Conservation (phyloP, 148 eudicot genomes). For the Suaeda aralocaspica region DNA sequence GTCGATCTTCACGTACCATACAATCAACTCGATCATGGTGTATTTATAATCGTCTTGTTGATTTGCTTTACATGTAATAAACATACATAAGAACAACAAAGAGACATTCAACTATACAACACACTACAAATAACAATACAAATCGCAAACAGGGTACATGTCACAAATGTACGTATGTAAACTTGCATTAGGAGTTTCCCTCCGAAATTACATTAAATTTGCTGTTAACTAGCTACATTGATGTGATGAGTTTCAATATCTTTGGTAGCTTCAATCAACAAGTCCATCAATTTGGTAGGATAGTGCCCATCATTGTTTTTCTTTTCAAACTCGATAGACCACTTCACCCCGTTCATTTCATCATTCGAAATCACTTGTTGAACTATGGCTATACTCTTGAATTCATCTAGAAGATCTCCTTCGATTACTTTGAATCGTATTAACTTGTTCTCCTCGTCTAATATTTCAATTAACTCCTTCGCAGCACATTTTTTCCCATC, state of each 20-base stretch:
- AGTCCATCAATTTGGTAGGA: slow-evolving; percentile 5
- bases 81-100: no score
- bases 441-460: not conserved
- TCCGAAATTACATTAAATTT: no score
- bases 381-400: not conserved
- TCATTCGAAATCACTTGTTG: not conserved
- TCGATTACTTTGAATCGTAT: slow-evolving; percentile 10
- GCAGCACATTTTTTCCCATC: slow-evolving; percentile 3
- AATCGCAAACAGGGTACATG: no score
- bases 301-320: not conserved
- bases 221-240: not conserved
- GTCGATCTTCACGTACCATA: no score
- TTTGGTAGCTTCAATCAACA: not conserved
- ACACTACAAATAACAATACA: no score
- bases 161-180: no score
- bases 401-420: slow-evolving; percentile 1
- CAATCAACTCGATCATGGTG: no score
- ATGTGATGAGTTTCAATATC: slow-evolving; percentile 9
- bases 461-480: not conserved
- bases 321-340: not conserved
- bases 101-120: no score
- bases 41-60: no score
- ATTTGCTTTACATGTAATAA: no score
- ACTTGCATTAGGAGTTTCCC: no score
- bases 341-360: not conserved